phyloP scores from a whole-genome alignment of 345 rosid genomes.

The Eucalyptus sp. region DNA sequence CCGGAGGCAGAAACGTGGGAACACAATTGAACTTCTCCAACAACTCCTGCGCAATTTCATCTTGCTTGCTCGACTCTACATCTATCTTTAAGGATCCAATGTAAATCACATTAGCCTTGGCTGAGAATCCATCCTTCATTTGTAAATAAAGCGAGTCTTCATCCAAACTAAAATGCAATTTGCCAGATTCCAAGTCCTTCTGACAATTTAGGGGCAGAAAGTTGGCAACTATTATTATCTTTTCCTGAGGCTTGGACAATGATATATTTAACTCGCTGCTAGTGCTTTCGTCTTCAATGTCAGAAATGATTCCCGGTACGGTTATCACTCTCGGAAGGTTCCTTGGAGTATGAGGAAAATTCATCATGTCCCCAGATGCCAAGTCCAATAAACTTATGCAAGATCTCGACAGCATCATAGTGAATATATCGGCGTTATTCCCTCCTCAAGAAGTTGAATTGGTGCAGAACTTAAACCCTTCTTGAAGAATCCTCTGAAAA shows the following conservation, averaged over 20 bases:
- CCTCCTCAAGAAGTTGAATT: background rate
- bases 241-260: background rate
- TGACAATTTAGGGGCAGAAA: slow-evolving; percentile 21
- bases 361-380: slow-evolving; percentile 45
- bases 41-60: slow-evolving; percentile 21
- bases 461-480: background rate
- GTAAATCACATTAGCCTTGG: slow-evolving; percentile 14
- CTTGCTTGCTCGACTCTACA: slow-evolving; percentile 23
- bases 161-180: slow-evolving; percentile 24
- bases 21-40: slow-evolving; percentile 30
- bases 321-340: slow-evolving; percentile 46
- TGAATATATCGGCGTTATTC: background rate
- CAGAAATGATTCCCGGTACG: slow-evolving; percentile 46
- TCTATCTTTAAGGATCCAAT: slow-evolving; percentile 33
- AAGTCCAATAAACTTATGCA: slow-evolving; percentile 49
- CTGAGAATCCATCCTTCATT: slow-evolving; percentile 24
- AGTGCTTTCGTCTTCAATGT: slow-evolving; percentile 15
- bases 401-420: slow-evolving; percentile 53
- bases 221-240: slow-evolving; percentile 26
- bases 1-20: slow-evolving; percentile 31
- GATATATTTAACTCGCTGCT: background rate
- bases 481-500: background rate
- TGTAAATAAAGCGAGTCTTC: slow-evolving; percentile 23
- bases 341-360: slow-evolving; percentile 39
- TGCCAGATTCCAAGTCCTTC: slow-evolving; percentile 13